Evolutionary conservation across 2,329 filamentous ascomycete species (phyloP).

Genomic region (Mollisia scopiformis): DNA sequence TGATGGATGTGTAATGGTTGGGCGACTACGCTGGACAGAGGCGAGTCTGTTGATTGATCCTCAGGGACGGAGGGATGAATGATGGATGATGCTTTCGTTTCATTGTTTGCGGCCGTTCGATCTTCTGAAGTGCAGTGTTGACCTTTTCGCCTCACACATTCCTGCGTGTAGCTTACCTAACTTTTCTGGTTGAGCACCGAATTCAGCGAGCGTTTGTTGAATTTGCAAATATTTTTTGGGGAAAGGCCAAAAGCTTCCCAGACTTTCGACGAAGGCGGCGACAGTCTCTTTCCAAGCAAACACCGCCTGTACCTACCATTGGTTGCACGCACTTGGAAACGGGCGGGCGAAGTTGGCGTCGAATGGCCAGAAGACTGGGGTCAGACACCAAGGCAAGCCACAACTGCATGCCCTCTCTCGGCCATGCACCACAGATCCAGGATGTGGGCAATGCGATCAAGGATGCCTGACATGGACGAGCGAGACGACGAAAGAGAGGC

Average conservation of each 20-base stretch:
- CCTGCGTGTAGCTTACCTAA: neutral
- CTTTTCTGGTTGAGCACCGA: neutral
- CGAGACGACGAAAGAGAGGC: neutral
- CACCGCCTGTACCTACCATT: no score
- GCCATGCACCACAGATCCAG: constrained; percentile 1
- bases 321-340: neutral
- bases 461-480: neutral
- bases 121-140: neutral
- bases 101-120: neutral
- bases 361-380: neutral
- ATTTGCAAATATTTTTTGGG: neutral
- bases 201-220: constrained; percentile 1
- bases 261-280: no score
- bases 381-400: constrained; percentile 13
- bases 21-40: neutral
- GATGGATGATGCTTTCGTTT: no score
- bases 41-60: neutral
- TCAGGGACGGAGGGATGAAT: neutral
- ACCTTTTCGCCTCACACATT: neutral
- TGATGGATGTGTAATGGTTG: neutral
- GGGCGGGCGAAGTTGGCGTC: neutral
- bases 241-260: no score
- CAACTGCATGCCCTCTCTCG: neutral
- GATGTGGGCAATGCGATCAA: neutral
- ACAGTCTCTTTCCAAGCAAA: no score